Evolutionary conservation across 176 grass and related monocot genomes (phyloP).

Genomic region (Carex littledalei): DNA sequence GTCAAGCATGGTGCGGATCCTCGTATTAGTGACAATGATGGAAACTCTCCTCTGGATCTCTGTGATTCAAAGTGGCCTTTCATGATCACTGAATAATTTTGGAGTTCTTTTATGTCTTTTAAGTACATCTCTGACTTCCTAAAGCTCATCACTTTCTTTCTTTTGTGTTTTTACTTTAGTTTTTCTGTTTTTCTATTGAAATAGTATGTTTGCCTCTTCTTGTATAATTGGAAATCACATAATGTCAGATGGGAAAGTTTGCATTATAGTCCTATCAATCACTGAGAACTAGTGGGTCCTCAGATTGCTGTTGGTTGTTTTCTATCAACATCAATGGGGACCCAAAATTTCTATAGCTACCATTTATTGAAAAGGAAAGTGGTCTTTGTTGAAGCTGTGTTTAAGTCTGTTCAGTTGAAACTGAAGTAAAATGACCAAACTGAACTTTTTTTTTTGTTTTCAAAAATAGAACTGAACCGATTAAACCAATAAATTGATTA

Average conservation of each 20-base stretch:
- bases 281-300: not conserved
- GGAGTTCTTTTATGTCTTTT: not conserved
- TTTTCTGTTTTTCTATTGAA: not conserved
- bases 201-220: not conserved
- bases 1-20: slow-evolving; percentile 54
- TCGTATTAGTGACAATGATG: slow-evolving; percentile 60
- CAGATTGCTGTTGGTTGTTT: not conserved
- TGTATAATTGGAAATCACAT: not conserved
- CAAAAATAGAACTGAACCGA: too few species aligned
- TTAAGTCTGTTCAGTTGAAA: too few species aligned
- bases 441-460: too few species aligned
- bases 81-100: slow-evolving; percentile 26
- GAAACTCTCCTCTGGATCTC: slow-evolving; percentile 43
- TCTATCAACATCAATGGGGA: not conserved
- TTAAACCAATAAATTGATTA: too few species aligned
- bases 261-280: not conserved
- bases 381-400: not conserved
- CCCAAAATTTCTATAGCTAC: not conserved
- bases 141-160: not conserved
- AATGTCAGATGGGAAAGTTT: slow-evolving; percentile 4
- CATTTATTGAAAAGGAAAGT: not conserved
- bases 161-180: not conserved
- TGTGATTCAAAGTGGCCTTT: slow-evolving; percentile 63
- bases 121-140: not conserved
- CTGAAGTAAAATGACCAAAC: too few species aligned